phyloP scores from a whole-genome alignment of 2,329 filamentous ascomycete genomes.

The Niveomyces coronatus region DNA sequence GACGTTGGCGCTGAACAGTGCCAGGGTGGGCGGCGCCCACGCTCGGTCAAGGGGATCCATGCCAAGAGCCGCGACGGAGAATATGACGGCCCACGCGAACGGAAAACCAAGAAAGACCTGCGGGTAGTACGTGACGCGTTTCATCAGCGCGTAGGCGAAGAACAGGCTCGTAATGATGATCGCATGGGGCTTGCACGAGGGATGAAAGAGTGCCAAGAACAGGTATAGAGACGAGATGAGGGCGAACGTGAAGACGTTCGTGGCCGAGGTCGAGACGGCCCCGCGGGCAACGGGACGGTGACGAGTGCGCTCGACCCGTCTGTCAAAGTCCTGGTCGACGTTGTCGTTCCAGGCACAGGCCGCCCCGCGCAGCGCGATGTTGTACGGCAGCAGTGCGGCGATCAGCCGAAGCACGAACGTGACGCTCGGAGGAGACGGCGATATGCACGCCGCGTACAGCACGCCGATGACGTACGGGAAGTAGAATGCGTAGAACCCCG shows the following conservation, averaged over 20 bases:
- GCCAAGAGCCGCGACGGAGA: constrained; percentile 1
- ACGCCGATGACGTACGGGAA: too few species aligned
- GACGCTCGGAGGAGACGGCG: too few species aligned
- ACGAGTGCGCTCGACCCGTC: constrained; percentile 34
- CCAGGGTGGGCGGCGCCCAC: background rate
- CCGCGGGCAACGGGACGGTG: constrained; percentile 38
- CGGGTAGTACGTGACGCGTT: constrained; percentile 23
- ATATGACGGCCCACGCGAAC: constrained; percentile 21
- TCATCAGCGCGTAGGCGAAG: constrained; percentile 19
- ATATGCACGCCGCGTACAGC: too few species aligned
- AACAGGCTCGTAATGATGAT: background rate
- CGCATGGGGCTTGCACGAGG: background rate
- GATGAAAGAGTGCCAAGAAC: background rate
- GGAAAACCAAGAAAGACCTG: constrained; percentile 24
- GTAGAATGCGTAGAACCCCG: too few species aligned
- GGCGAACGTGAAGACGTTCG: background rate
- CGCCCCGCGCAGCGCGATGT: constrained; percentile 34
- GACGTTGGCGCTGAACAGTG: constrained; percentile 6
- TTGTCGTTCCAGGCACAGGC: constrained; percentile 41
- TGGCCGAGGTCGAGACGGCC: constrained; percentile 23
- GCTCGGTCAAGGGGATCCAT: background rate
- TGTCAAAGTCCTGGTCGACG: constrained; percentile 38
- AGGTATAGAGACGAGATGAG: background rate
- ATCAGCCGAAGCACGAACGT: too few species aligned
- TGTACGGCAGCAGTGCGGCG: constrained; percentile 12